Evolutionary conservation across 164 flowering plant genomes (phyloP).

Genomic region (Liriodendron chinense): DNA sequence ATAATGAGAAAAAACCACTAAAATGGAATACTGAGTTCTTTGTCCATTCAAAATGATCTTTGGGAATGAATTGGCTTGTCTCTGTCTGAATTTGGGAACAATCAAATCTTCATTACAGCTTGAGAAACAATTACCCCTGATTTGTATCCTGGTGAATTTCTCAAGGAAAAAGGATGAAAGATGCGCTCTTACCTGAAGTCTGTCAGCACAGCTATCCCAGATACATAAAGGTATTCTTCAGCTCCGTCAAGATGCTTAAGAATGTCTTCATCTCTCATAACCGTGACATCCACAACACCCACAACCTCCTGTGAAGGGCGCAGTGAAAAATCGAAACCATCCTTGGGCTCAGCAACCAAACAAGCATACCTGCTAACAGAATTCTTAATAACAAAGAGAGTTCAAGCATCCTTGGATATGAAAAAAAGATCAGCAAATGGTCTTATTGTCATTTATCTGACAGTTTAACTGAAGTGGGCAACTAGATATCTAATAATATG

Average conservation of each 20-base stretch:
- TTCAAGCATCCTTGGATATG: neutral
- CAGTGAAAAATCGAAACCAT: slow-evolving; percentile 6
- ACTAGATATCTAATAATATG: no score
- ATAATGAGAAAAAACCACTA: no score
- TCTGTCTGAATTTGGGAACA: no score
- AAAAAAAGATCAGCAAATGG: neutral
- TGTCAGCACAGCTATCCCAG: slow-evolving; percentile 80
- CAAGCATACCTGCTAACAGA: slow-evolving; percentile 70
- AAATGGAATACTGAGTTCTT: no score
- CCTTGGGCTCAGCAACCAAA: slow-evolving; percentile 60
- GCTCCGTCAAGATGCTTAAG: slow-evolving; percentile 51
- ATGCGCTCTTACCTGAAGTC: slow-evolving; percentile 49
- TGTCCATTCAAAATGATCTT: no score
- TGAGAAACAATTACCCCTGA: no score
- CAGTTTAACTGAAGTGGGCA: no score
- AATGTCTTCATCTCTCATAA: slow-evolving; percentile 48
- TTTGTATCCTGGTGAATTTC: neutral
- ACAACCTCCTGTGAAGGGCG: slow-evolving; percentile 30
- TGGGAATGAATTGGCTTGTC: no score
- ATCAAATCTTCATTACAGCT: no score
- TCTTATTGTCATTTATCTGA: no score
- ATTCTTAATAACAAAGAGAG: neutral
- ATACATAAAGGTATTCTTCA: slow-evolving; percentile 74
- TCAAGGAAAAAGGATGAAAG: neutral
- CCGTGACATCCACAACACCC: slow-evolving; percentile 82